Evolutionary conservation across 352 stramenopile genomes (phyloP), one percentile per base, ranked within the genome.

Genomic region (Globisporangium spiculum): DNA sequence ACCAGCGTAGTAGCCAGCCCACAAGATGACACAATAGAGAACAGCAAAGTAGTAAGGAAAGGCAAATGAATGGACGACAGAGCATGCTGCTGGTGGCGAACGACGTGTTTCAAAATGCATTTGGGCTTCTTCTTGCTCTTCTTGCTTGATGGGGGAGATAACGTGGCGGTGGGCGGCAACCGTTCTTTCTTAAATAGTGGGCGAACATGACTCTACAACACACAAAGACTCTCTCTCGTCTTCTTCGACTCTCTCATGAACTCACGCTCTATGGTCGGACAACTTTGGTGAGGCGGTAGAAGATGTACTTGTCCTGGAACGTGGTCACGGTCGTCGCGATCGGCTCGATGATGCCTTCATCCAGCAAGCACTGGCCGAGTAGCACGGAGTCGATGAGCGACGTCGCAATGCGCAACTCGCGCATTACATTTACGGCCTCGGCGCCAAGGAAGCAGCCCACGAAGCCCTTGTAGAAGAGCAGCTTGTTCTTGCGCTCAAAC

Each of bases 281-380:
- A 38, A 38, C 73, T 48, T 81, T 78, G 20, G 75, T 85, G 60
- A 96, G 76, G 27, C 88, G 83, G 65, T 94, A 96, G 73, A 96
- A 93, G 46, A 93, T 83, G 67, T 93, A 94, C 67, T 91, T 91
- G 77, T 94, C 86, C 65, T 96, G 88, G 78, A 96, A 96, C 63
- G 76, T 88, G 27, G 80, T 78, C 57, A 92, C 76, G 34, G 71
- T 80, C 38, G 83, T 80, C 16, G 88, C 83, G 48, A 96, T 91
- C 3, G 88, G 80, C 65, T 93, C 84, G 38, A 96, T 90, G 38
- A 93, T 68, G 34, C 83, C 82, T 32, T 96, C 88, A 63, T 96
- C 88, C 62, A 96, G 65, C 27, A 96, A 69, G 8, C 75, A 76
- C 65, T 96, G 88, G 4, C 88, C 88, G n/a, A 96, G 79, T 18